phyloP scores from a whole-genome alignment of 2,329 filamentous ascomycete genomes.

The Sclerotinia trifoliorum region DNA sequence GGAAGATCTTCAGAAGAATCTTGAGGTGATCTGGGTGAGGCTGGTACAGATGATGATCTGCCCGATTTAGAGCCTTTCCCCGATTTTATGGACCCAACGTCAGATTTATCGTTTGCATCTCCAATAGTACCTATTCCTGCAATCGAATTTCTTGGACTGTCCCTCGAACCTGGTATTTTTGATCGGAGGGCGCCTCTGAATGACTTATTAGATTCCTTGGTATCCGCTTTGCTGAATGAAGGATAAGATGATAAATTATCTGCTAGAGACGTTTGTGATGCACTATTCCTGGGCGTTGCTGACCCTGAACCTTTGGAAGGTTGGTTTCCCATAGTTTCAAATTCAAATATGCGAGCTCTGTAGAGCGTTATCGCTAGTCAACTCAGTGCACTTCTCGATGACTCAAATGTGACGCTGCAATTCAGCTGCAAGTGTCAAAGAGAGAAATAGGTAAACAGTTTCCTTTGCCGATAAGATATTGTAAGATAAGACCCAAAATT shows the following conservation, averaged over 20 bases:
- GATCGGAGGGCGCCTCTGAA: conserved; percentile 75
- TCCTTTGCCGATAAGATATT: not conserved
- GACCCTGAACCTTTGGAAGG: conserved; percentile 50
- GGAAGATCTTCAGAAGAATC: conserved; percentile 43
- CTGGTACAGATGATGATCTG: conserved; percentile 41
- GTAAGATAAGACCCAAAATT: not conserved
- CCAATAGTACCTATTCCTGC: conserved; percentile 58
- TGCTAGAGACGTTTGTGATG: conserved; percentile 37
- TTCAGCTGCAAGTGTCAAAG: not conserved
- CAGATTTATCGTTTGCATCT: conserved; percentile 60
- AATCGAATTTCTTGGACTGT: conserved; percentile 78
- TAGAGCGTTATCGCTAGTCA: not conserved
- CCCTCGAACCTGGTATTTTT: conserved; percentile 77
- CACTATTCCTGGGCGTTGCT: conserved; percentile 35
- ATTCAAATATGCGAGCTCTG: not conserved
- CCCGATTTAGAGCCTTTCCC: conserved; percentile 58
- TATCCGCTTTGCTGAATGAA: conserved; percentile 89
- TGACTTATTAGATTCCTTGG: conserved; percentile 85
- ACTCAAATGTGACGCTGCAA: not conserved
- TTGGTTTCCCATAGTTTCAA: conserved; percentile 68
- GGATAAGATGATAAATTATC: conserved; percentile 73
- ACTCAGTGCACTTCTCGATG: not conserved
- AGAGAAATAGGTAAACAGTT: not conserved
- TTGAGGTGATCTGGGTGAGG: conserved; percentile 37
- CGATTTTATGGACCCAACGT: conserved; percentile 73